phyloP scores from a whole-genome alignment of 108 stramenopile species.

The Cyclostephanos invisitatus region DNA sequence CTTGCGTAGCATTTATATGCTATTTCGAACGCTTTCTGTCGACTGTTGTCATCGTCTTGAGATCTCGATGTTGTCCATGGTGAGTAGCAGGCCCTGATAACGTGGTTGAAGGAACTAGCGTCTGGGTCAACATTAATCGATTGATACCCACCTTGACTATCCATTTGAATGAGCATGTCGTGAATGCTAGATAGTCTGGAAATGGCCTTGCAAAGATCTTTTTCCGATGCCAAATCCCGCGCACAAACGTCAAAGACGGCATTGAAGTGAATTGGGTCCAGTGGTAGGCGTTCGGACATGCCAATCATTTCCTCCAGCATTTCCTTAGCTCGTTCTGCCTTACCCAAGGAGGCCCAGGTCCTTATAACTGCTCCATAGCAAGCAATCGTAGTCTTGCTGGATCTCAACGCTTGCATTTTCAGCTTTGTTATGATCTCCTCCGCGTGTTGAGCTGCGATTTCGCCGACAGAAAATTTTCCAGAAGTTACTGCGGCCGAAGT shows the following conservation, averaged over 20 bases:
- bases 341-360: slow-evolving; percentile 24
- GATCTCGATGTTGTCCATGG: slow-evolving; percentile 25
- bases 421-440: slow-evolving; percentile 23
- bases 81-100: slow-evolving; percentile 42
- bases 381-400: slow-evolving; percentile 17
- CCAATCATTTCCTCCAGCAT: slow-evolving; percentile 31
- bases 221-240: slow-evolving; percentile 18
- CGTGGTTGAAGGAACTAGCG: slow-evolving; percentile 44
- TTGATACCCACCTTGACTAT: slow-evolving; percentile 7
- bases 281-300: slow-evolving; percentile 12
- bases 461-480: slow-evolving; percentile 18
- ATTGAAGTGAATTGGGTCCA: slow-evolving; percentile 38
- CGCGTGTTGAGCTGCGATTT: slow-evolving; percentile 22
- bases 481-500: slow-evolving; percentile 15
- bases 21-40: slow-evolving; percentile 22
- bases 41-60: slow-evolving; percentile 2
- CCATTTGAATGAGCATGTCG: slow-evolving; percentile 28
- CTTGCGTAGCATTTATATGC: slow-evolving; percentile 22
- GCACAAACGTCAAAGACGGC: slow-evolving; percentile 43
- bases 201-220: slow-evolving; percentile 5
- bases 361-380: slow-evolving; percentile 30
- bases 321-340: slow-evolving; percentile 30
- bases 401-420: slow-evolving; percentile 21
- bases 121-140: slow-evolving; percentile 39
- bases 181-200: slow-evolving; percentile 25